Evolutionary conservation across 2,329 filamentous ascomycete species (phyloP).

Genomic region (Aspergillus tamarii): DNA sequence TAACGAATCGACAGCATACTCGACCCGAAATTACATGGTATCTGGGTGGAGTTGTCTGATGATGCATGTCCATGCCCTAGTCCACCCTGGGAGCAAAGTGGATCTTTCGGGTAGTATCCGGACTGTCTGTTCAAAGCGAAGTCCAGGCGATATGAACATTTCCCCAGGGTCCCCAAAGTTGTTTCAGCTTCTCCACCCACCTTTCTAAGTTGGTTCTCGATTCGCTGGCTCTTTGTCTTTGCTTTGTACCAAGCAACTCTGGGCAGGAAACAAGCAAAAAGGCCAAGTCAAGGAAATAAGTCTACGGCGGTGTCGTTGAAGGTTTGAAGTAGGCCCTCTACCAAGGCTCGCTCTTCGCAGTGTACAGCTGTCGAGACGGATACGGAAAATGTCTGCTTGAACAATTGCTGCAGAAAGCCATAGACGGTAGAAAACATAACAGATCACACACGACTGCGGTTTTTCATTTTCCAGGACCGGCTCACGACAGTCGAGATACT

Average conservation of each 20-base stretch:
- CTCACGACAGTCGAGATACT: background rate
- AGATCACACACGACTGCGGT: accelerated
- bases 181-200: conserved; percentile 1
- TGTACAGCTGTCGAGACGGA: background rate
- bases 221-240: background rate
- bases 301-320: background rate
- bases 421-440: background rate
- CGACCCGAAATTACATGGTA: background rate
- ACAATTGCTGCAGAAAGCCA: accelerated
- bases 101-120: background rate
- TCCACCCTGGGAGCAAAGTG: background rate
- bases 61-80: background rate
- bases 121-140: background rate
- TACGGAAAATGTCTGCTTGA: background rate
- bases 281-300: background rate
- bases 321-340: no score
- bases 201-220: background rate
- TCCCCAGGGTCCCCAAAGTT: conserved; percentile 2
- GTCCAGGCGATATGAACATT: background rate
- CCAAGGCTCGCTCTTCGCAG: background rate
- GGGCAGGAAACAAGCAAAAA: conserved; percentile 2
- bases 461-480: background rate
- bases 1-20: background rate
- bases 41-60: background rate
- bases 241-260: conserved; percentile 7